Evolutionary conservation across 2,329 filamentous ascomycete species (phyloP), one percentile per base, ranked within the genome.

Genomic region (Tolypocladium tundrense): DNA sequence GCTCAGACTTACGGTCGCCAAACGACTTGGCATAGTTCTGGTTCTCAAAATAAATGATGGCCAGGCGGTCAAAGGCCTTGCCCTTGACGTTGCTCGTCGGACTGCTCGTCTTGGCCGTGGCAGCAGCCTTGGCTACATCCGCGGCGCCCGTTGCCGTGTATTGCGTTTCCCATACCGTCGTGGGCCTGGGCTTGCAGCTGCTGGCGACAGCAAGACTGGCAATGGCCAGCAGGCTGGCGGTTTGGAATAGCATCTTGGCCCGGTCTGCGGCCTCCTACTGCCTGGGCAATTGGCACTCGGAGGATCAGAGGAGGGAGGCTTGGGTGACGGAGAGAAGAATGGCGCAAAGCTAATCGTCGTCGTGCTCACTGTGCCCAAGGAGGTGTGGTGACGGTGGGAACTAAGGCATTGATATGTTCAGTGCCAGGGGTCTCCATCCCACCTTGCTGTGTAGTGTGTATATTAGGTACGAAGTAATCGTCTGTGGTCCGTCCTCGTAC

Each of bases 21-120:
- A 76, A 75, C 2, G 88, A 84, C 66, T 85, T 81, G 56, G 83
- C 79, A 63, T 82, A 91, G 70, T 86, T 79, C 54, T 85, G 88
- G 69, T 92, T 92, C 75, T 92, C 89, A 53, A 91, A 79, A 85
- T 87, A 92, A 70, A 92, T 84, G 58, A 85, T 81, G 57, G 84
- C 84, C 60, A 89, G 82, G 19, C 88, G 84, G 68, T 91, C 81
- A 68, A 92, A 92, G 0, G 79, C 84, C 67, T 86, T 84, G 61
- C 90, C 90, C 67, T 83, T 79, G 55, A 91, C 84, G 65, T 84
- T 69, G 68, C 79, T 85, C 39, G 79, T 83, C 2, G 85, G 83
- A 60, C 82, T 84, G 60, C 74, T 72, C 1, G 85, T 85, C 67
- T 78, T 76, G 13, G 84, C 84, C 1, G 82, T 87, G 9, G 84